These are phyloP conservation scores for Penicillium sp. DNA, from an alignment of 2,329 filamentous ascomycete genomes.

Conservation along the genomic window DNA sequence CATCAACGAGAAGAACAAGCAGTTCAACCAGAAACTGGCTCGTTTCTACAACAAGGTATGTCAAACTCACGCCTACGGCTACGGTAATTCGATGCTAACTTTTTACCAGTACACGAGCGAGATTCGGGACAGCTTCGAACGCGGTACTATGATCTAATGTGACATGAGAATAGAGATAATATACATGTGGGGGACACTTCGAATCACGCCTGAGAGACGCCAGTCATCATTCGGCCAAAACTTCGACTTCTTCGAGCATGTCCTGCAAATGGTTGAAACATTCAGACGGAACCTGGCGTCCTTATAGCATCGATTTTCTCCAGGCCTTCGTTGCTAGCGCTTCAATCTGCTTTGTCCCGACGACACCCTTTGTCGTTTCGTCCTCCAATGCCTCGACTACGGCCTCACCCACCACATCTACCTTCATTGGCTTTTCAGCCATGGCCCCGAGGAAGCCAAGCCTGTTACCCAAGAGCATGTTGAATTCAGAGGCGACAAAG, in stretches of 20 bases:
- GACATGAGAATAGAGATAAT: conserved; percentile 20
- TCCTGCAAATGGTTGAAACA: not conserved
- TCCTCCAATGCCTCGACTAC: conserved; percentile 84
- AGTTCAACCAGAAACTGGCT: conserved; percentile 96
- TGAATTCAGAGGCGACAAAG: conserved; percentile 71
- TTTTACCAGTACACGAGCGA: conserved; percentile 74
- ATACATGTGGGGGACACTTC: conserved; percentile 17
- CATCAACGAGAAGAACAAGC: conserved; percentile 99
- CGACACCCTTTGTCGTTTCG: conserved; percentile 66
- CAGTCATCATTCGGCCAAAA: not conserved
- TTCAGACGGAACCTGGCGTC: not conserved
- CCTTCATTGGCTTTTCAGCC: conserved; percentile 82
- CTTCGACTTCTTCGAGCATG: not conserved
- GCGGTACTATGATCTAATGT: conserved; percentile 85
- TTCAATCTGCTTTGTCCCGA: conserved; percentile 79
- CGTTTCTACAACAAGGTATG: conserved; percentile 89
- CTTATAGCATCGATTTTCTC: conserved; percentile 84
- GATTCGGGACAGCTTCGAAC: conserved; percentile 95
- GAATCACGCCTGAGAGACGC: not conserved
- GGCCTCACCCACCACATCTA: conserved; percentile 81
- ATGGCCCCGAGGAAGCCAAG: conserved; percentile 79
- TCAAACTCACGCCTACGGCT: not conserved
- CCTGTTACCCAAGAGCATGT: conserved; percentile 71
- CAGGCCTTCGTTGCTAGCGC: conserved; percentile 76
- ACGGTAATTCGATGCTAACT: conserved; percentile 14